Evolutionary conservation across 371 early-diverging fungal species (phyloP).

Genomic region (Apophysomyces variabilis): DNA sequence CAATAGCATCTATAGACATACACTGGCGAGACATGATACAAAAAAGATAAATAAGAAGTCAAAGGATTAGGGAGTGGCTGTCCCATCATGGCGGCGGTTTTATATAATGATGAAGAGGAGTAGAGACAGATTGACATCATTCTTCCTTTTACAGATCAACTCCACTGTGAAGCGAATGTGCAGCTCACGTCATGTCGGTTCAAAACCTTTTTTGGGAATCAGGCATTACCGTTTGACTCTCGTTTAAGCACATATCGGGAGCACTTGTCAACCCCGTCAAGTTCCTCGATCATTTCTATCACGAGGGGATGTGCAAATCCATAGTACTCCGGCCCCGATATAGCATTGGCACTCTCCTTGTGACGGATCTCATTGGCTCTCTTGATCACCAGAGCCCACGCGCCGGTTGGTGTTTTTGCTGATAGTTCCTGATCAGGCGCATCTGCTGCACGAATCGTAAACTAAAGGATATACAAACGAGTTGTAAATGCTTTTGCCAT

Average conservation of each 20-base stretch:
- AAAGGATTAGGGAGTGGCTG: not conserved
- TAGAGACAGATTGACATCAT: conserved; percentile 19
- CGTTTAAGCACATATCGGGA: conserved; percentile 21
- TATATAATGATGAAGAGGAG: conserved; percentile 7
- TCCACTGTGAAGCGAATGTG: conserved; percentile 8
- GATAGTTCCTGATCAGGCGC: conserved; percentile 62
- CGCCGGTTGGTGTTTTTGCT: conserved; percentile 84
- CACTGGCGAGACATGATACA: conserved; percentile 31
- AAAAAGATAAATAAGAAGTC: conserved; percentile 13
- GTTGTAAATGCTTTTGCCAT: not conserved
- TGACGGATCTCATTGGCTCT: conserved; percentile 76
- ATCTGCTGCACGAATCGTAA: conserved; percentile 79
- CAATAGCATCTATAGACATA: conserved; percentile 40
- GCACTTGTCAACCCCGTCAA: conserved; percentile 77
- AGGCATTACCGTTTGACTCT: conserved; percentile 6
- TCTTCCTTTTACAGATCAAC: conserved; percentile 16
- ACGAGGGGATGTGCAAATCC: conserved; percentile 91
- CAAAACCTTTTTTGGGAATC: conserved; percentile 3
- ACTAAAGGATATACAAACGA: conserved; percentile 36
- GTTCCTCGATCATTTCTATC: conserved; percentile 81
- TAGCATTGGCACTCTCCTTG: conserved; percentile 74
- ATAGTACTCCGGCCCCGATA: conserved; percentile 91
- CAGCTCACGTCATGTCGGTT: conserved; percentile 10
- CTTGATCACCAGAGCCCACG: conserved; percentile 84
- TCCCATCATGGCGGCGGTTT: conserved; percentile 5